Base-by-base conservation (phyloP, 805 yeast genomes). In the Cyberlindnera maritima region DNA sequence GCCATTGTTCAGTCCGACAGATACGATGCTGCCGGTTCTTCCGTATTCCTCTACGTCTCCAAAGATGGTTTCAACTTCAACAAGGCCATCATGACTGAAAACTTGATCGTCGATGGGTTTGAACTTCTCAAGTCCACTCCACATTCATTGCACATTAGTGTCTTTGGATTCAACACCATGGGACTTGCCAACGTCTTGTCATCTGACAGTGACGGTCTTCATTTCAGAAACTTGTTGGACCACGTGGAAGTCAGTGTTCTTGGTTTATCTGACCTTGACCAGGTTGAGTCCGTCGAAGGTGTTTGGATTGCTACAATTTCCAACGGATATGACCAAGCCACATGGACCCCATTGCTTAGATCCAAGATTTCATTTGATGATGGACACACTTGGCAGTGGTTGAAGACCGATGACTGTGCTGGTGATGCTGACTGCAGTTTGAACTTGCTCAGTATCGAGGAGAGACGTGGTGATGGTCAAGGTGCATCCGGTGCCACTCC, bases 241-340 rank as follows among this genome's bases (percentile, higher is more conserved):
- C 58, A 70, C 11, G 64, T 73, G 21, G 60, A 65, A 31, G 67
- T 66, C 4, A 57, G 60, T 31, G 48, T 56, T 6, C 38, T 54
- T n/a, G 65, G 66, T 6, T 53, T 55, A 36, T 47, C 62, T 13
- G 75, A 75, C 3, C 55, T 70, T 31, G 67, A 74, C 6, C 65
- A 66, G 36, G 55, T 76, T 19, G 72, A 70, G 37, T 76, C 75
- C 43, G 69, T 82, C n/a, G 88, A 83, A 51, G 92, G 91, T 11
- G 76, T 77, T 14, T 78, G 88, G 83, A 58, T 83, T 37, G 75
- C 80, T 10, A 75, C 74, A 52, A 50, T 66, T 29, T 53, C 43
- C 38, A 41, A 56, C 39, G 53, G 64, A 41, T 51, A 48, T 44
- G 57, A 56, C 21, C 36, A 46, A 2, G 34, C 39, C 14, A 43